These are phyloP conservation scores for Schizosaccharomyces pombe DNA, from an alignment of 805 yeast species.

Conservation along the genomic window DNA sequence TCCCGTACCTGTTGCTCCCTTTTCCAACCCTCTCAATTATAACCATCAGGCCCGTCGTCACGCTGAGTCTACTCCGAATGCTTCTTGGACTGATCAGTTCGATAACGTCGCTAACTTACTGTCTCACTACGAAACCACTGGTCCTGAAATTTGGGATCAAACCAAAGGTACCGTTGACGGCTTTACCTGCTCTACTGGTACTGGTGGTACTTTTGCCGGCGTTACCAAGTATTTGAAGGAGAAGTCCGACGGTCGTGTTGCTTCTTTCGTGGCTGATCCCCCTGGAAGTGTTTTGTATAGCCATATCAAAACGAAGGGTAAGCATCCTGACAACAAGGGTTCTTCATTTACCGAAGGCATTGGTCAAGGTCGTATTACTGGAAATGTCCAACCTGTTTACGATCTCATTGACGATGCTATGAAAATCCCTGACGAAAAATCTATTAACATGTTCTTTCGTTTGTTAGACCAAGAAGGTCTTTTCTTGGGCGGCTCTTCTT, in stretches of 20 bases:
- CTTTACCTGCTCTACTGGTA: slow-evolving; percentile 76
- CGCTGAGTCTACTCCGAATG: slow-evolving; percentile 51
- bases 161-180: slow-evolving; percentile 56
- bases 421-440: slow-evolving; percentile 51
- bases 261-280: slow-evolving; percentile 66
- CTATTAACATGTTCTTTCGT: slow-evolving; percentile 65
- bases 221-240: slow-evolving; percentile 54
- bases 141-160: slow-evolving; percentile 82
- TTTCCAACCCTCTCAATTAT: slow-evolving; percentile 58
- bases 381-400: slow-evolving; percentile 51
- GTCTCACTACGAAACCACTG: slow-evolving; percentile 74
- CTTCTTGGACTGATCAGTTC: slow-evolving; percentile 84
- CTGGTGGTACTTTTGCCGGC: slow-evolving; percentile 86
- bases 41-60: slow-evolving; percentile 72
- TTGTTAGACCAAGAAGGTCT: slow-evolving; percentile 75
- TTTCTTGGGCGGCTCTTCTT: slow-evolving; percentile 75
- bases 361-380: slow-evolving; percentile 86
- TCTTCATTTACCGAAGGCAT: slow-evolving; percentile 86
- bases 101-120: slow-evolving; percentile 73
- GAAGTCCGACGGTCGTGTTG: slow-evolving; percentile 35
- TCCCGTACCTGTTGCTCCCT: slow-evolving; percentile 76
- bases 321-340: slow-evolving; percentile 47
- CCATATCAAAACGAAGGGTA: slow-evolving; percentile 47
- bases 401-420: slow-evolving; percentile 59
- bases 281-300: slow-evolving; percentile 76